Evolutionary conservation across 2,329 filamentous ascomycete species (phyloP).

Genomic region (Spiromastix sp.): DNA sequence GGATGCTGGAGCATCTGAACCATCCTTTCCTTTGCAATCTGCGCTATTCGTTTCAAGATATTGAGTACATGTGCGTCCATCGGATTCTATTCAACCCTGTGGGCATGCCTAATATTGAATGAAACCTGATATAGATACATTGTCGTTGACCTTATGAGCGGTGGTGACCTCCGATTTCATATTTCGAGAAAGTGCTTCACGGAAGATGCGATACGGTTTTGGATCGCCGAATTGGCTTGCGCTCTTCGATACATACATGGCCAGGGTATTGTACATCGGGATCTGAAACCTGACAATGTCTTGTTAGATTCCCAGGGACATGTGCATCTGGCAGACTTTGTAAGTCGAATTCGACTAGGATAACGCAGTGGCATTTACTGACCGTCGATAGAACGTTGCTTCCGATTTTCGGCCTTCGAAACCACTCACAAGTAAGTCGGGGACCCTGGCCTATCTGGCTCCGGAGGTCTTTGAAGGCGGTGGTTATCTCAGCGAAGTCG

Average conservation of each 20-base stretch:
- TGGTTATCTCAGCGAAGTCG: slow-evolving; percentile 81
- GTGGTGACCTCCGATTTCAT: slow-evolving; percentile 91
- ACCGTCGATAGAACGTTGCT: slow-evolving; percentile 66
- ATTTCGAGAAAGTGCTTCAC: slow-evolving; percentile 97
- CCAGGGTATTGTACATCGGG: slow-evolving; percentile 81
- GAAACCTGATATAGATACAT: slow-evolving; percentile 70
- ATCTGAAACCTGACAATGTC: slow-evolving; percentile 88
- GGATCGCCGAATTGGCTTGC: slow-evolving; percentile 90
- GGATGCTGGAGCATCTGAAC: slow-evolving; percentile 97
- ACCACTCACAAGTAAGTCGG: slow-evolving; percentile 85
- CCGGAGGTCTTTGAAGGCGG: slow-evolving; percentile 89
- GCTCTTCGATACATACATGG: slow-evolving; percentile 77
- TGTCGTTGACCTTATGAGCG: slow-evolving; percentile 96
- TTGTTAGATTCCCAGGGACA: slow-evolving; percentile 81
- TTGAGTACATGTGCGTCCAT: slow-evolving; percentile 80
- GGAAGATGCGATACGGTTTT: slow-evolving; percentile 91
- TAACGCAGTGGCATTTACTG: background rate
- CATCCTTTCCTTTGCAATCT: slow-evolving; percentile 97
- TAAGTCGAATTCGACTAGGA: too few relatives aligned
- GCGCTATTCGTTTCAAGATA: slow-evolving; percentile 97
- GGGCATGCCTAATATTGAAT: too few relatives aligned
- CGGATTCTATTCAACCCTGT: too few relatives aligned
- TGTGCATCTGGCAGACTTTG: slow-evolving; percentile 95
- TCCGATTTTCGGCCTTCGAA: slow-evolving; percentile 81
- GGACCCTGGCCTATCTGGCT: slow-evolving; percentile 87